Conservation (phyloP, 139 green algal species). For the Chlorella sp. region DNA sequence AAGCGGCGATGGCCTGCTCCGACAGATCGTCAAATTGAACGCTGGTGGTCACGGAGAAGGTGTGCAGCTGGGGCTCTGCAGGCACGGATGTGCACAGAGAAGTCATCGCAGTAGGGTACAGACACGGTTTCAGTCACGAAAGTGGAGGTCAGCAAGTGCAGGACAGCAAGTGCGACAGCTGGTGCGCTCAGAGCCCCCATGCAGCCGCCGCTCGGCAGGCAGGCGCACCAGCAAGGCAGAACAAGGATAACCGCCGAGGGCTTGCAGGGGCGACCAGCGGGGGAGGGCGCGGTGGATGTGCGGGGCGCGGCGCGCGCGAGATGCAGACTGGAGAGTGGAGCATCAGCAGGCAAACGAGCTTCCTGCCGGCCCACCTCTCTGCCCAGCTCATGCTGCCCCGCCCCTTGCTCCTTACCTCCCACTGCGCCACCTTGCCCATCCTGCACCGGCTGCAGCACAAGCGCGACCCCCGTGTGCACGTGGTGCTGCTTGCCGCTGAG, state of each 20-base stretch:
- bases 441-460: neutral
- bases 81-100: too few species aligned
- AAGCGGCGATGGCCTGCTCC: slow-evolving; percentile 70
- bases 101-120: neutral
- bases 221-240: too few species aligned
- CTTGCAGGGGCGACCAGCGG: too few species aligned
- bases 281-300: neutral
- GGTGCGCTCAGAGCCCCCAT: too few species aligned
- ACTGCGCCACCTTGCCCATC: neutral
- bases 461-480: slow-evolving; percentile 80
- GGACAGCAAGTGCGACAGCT: neutral
- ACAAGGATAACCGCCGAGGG: too few species aligned
- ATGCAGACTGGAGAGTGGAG: too few species aligned
- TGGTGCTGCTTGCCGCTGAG: slow-evolving; percentile 71
- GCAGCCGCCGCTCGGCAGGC: too few species aligned
- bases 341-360: neutral
- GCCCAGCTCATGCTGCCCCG: neutral
- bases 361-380: too few species aligned
- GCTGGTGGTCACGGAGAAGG: slow-evolving; percentile 75
- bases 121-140: neutral
- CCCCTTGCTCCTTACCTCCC: neutral
- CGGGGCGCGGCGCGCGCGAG: too few species aligned
- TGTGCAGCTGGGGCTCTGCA: slow-evolving; percentile 37
- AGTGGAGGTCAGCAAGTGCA: neutral
- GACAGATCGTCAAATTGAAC: slow-evolving; percentile 84